These are phyloP conservation scores for Quercus phellos DNA, from an alignment of 331 rosid species.

Conservation along the genomic window DNA sequence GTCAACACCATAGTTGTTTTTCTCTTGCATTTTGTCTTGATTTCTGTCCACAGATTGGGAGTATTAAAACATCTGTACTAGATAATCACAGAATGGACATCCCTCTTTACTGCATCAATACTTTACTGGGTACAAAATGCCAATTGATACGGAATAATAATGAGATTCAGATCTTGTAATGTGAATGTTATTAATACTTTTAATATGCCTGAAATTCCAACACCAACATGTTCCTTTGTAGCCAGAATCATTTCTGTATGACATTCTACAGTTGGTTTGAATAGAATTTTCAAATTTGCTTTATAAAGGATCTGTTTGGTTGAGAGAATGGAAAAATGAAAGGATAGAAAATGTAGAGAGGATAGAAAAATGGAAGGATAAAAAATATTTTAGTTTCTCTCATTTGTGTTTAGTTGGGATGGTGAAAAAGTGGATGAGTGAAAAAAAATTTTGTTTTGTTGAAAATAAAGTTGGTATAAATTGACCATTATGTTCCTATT, in stretches of 20 bases:
- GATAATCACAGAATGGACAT: conserved; percentile 4
- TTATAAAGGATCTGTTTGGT: not conserved
- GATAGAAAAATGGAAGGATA: too few relatives aligned
- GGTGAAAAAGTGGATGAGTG: too few relatives aligned
- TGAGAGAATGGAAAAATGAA: too few relatives aligned
- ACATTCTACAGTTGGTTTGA: not conserved
- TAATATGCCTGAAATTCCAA: not conserved
- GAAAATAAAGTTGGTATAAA: too few relatives aligned
- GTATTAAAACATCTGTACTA: conserved; percentile 12
- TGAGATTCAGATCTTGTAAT: not conserved
- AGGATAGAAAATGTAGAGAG: too few relatives aligned
- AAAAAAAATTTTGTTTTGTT: too few relatives aligned
- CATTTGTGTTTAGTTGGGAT: too few relatives aligned
- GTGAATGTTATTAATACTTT: not conserved
- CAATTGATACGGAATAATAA: not conserved
- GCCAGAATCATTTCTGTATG: too few relatives aligned
- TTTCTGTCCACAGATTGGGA: conserved; percentile 25
- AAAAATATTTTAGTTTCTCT: too few relatives aligned
- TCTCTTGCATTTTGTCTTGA: conserved; percentile 46
- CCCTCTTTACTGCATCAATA: not conserved
- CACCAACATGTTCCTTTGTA: too few relatives aligned
- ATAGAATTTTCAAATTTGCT: not conserved
- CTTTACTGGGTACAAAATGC: not conserved
- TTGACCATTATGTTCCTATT: too few relatives aligned
- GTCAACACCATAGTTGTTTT: conserved; percentile 31